Evolutionary conservation across 768 basidiomycete genomes (phyloP).

Genomic region (Russula brevipes): DNA sequence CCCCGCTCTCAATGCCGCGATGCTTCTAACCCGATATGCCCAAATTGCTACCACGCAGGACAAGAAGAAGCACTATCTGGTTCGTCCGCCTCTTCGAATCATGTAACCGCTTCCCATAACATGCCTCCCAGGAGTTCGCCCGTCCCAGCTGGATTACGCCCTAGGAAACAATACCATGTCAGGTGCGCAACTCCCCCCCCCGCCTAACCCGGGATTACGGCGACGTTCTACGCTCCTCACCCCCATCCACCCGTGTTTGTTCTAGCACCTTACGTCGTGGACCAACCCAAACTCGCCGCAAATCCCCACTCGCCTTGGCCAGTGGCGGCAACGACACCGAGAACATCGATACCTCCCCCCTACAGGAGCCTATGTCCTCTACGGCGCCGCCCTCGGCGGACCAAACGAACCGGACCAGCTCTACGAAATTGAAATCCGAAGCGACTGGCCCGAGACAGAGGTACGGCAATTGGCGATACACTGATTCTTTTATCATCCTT

Average conservation of each 20-base stretch:
- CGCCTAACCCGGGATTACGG: background rate
- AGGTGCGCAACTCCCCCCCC: constrained; percentile 38
- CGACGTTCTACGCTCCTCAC: background rate
- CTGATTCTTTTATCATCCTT: background rate
- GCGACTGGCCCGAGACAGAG: constrained; percentile 88
- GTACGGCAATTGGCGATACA: constrained; percentile 33
- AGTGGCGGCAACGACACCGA: constrained; percentile 72
- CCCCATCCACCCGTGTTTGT: background rate
- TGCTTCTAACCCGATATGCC: constrained; percentile 75
- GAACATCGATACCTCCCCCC: constrained; percentile 67
- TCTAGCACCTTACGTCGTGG: constrained; percentile 79
- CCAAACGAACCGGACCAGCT: constrained; percentile 71
- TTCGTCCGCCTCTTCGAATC: constrained; percentile 30
- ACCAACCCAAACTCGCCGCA: constrained; percentile 79
- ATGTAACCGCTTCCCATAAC: constrained; percentile 11
- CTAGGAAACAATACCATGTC: constrained; percentile 90
- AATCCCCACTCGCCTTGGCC: constrained; percentile 92
- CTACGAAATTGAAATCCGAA: constrained; percentile 84
- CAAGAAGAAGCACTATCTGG: constrained; percentile 57
- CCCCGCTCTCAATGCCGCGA: constrained; percentile 81
- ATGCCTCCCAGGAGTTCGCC: constrained; percentile 53
- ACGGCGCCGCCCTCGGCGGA: constrained; percentile 87
- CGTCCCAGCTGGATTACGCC: constrained; percentile 71
- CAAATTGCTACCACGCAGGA: constrained; percentile 58
- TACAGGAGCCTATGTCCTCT: constrained; percentile 67